Evolutionary conservation across 2,329 filamentous ascomycete species (phyloP).

Genomic region (Aspergillus hiratsukae): DNA sequence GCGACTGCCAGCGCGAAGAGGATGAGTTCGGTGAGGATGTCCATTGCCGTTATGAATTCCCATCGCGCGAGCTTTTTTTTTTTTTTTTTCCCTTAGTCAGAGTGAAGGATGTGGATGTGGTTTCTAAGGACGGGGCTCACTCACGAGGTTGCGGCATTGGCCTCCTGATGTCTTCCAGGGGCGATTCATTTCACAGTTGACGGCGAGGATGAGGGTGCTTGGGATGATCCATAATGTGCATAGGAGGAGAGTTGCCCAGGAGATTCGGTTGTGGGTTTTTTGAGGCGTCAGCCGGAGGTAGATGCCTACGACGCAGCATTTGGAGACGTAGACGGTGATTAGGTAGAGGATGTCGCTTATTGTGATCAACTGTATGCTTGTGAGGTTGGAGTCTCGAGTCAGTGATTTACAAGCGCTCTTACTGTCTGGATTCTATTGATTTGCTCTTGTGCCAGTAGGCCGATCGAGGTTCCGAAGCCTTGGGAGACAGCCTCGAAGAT

Average conservation of each 20-base stretch:
- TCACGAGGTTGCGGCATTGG: slow-evolving; percentile 25
- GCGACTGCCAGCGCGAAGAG: slow-evolving; percentile 27
- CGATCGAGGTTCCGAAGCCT: slow-evolving; percentile 32
- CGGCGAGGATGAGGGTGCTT: slow-evolving; percentile 37
- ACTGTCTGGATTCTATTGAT: slow-evolving; percentile 25
- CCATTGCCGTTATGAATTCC: slow-evolving; percentile 32
- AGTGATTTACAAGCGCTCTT: slow-evolving; percentile 3
- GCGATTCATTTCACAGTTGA: slow-evolving; percentile 38
- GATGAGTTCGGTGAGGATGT: slow-evolving; percentile 33
- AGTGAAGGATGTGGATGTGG: neutral
- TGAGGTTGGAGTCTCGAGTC: neutral
- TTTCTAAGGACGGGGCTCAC: slow-evolving; percentile 1
- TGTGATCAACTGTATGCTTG: slow-evolving; percentile 25
- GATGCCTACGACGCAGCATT: slow-evolving; percentile 38
- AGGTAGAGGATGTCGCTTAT: slow-evolving; percentile 42
- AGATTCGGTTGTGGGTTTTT: slow-evolving; percentile 34
- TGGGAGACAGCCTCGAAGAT: slow-evolving; percentile 27
- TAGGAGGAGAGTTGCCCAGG: slow-evolving; percentile 32
- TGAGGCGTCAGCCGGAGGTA: slow-evolving; percentile 44
- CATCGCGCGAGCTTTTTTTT: slow-evolving; percentile 24
- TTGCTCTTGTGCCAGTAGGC: slow-evolving; percentile 20
- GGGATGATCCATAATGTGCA: slow-evolving; percentile 37
- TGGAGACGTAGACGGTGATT: slow-evolving; percentile 37
- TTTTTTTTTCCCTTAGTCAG: slow-evolving; percentile 2
- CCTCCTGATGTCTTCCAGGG: slow-evolving; percentile 31